These are phyloP conservation scores for Moniliella sp. DNA, from an alignment of 1,284 basidiomycete species.

Conservation along the genomic window DNA sequence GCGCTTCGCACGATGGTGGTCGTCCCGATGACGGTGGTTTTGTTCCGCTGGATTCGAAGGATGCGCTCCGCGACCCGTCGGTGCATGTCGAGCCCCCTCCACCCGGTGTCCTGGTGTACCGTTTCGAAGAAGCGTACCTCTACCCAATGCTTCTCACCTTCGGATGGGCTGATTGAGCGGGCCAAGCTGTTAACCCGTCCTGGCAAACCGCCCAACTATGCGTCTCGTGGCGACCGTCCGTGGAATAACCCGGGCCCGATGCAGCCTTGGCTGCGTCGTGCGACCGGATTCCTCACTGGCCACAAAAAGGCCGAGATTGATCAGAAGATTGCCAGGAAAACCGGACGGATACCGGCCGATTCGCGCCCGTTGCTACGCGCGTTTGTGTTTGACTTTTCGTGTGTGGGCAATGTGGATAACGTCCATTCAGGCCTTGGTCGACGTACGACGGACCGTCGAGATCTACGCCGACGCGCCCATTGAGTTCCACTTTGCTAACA, in stretches of 20 bases:
- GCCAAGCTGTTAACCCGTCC: conserved; percentile 57
- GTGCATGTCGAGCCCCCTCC: conserved; percentile 56
- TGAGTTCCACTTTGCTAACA: conserved; percentile 65
- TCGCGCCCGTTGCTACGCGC: conserved; percentile 66
- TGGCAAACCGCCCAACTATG: conserved; percentile 41
- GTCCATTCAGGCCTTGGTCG: conserved; percentile 69
- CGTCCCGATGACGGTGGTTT: no score
- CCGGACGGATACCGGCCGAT: conserved; percentile 41
- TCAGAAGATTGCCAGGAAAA: neutral
- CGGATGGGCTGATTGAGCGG: conserved; percentile 55
- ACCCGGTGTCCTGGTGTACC: conserved; percentile 73
- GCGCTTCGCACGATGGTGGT: conserved; percentile 37
- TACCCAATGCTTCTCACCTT: conserved; percentile 67
- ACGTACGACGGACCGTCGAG: conserved; percentile 69
- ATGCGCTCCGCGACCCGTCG: conserved; percentile 47
- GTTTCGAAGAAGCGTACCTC: conserved; percentile 75
- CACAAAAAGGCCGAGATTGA: no score
- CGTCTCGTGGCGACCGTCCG: conserved; percentile 45
- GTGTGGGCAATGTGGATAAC: conserved; percentile 47
- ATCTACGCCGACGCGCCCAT: conserved; percentile 63
- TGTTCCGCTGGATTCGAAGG: conserved; percentile 47
- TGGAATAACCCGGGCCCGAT: conserved; percentile 67
- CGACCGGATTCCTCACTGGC: no score
- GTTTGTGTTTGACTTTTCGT: conserved; percentile 65
- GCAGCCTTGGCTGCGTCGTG: conserved; percentile 8